These are phyloP conservation scores for Eucommia ulmoides DNA, from an alignment of 257 asterid genomes.

Conservation along the genomic window DNA sequence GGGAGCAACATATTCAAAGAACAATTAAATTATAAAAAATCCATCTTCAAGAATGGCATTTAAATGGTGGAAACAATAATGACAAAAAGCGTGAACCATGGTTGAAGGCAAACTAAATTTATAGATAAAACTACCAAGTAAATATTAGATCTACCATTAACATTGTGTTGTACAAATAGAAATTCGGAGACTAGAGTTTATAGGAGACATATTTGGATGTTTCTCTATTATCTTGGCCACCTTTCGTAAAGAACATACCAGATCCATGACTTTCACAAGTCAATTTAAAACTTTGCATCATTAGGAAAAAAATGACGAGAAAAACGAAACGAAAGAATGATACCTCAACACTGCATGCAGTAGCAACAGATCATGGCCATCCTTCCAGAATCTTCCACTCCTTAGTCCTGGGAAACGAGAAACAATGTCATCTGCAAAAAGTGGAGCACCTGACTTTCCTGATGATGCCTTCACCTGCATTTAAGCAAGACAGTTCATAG, in stretches of 20 bases:
- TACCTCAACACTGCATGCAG: conserved; percentile 85
- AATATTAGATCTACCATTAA: too few species aligned
- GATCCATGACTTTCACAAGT: conserved; percentile 2
- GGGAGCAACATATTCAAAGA: too few species aligned
- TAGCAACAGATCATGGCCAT: conserved; percentile 61
- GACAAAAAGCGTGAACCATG: too few species aligned
- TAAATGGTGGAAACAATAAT: too few species aligned
- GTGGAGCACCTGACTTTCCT: conserved; percentile 30
- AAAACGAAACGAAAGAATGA: conserved; percentile 5
- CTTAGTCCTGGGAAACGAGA: conserved; percentile 67
- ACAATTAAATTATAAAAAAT: too few species aligned
- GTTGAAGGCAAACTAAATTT: too few species aligned
- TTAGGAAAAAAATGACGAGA: conserved; percentile 4
- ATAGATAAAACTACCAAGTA: too few species aligned
- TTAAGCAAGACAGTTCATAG: too few species aligned
- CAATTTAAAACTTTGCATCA: too few species aligned
- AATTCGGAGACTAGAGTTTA: background rate
- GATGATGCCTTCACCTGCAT: conserved; percentile 53
- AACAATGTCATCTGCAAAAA: conserved; percentile 57
- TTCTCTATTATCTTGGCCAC: background rate
- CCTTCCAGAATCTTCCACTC: conserved; percentile 88
- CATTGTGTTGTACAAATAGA: too few species aligned
- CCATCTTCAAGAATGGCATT: too few species aligned
- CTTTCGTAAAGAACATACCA: background rate
- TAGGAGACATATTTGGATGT: background rate